Base-by-base conservation (phyloP, 129 eudicot genomes). In the Artemisia argyi region DNA sequence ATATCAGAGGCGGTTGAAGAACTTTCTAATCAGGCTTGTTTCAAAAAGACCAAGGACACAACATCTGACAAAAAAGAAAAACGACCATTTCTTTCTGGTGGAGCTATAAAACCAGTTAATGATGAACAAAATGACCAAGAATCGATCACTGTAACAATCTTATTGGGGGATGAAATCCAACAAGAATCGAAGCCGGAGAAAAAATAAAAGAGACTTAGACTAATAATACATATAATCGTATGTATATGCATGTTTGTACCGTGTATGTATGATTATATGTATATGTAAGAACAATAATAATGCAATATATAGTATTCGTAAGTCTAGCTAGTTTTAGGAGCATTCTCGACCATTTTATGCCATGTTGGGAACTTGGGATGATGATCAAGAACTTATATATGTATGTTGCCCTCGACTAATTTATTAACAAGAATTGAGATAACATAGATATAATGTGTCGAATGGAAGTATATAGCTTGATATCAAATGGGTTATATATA, bases 21-120 rank as follows among this genome's bases (percentile, higher is more conserved):
- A 30, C 88, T 91, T 44, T 71, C 86, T 0, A 44, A 67, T 17
- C 66, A 66, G 61, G 95, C 95, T 1, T 65, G 26, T 32, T 91
- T 91, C 69, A 73, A 71, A 51, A 73, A 69, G 52, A 52, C 18
- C 24, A 65, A 69, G 49, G 69, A 80, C 13, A 75, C n/a, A 13
- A 20, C 22, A 64, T 62, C 24, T 2, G 79, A 81, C 1, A 20
- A 70, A 48, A 55, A 48, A 12, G 64, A 30, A 35, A 79, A 72
- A 47, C 52, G 59, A 9, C 69, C 52, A 19, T 17, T 82, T 58
- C 76, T 69, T 58, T 83, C 59, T 9, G 83, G 85, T 9, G 94
- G 85, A 64, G 74, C 72, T n/a, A 82, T 85, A 75, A 82, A 77
- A 15, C 95, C 91, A 1, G 79, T 83, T 39, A 66, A 44, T 49